Conservation (phyloP, 1,139 yeast genomes). For the Yarrowia galli region DNA sequence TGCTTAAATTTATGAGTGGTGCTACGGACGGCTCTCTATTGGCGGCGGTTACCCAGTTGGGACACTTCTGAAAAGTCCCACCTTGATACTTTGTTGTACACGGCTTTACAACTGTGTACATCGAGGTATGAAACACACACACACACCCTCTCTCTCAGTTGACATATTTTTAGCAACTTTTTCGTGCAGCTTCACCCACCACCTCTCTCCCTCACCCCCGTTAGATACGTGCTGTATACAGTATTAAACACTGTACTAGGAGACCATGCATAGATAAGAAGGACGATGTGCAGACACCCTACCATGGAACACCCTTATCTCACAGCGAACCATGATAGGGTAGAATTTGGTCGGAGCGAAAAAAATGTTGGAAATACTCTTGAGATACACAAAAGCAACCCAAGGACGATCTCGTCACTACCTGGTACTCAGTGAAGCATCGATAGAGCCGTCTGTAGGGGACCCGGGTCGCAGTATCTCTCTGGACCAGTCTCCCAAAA, state of each 20-base stretch:
- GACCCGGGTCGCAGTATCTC: background rate
- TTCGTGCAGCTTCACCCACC: background rate
- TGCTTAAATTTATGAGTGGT: background rate
- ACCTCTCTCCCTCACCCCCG: background rate
- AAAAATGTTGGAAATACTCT: too few species aligned
- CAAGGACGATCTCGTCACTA: too few species aligned
- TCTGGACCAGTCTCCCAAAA: background rate
- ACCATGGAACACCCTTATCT: background rate
- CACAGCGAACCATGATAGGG: background rate
- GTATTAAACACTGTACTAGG: conserved; percentile 25
- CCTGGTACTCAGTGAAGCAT: background rate
- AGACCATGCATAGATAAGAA: conserved; percentile 30
- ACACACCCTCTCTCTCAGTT: background rate
- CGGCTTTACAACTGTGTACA: too few species aligned
- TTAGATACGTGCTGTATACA: background rate
- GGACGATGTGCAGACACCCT: conserved; percentile 2
- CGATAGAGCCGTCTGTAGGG: background rate
- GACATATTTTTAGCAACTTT: conserved; percentile 2
- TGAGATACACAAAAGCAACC: too few species aligned
- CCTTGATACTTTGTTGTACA: too few species aligned
- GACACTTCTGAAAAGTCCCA: too few species aligned
- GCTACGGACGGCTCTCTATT: background rate
- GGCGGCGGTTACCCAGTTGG: too few species aligned
- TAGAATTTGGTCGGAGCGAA: too few species aligned
- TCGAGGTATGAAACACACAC: too few species aligned